Base-by-base conservation (phyloP, 2,329 filamentous ascomycete species). In the Annulohypoxylon truncatum region DNA sequence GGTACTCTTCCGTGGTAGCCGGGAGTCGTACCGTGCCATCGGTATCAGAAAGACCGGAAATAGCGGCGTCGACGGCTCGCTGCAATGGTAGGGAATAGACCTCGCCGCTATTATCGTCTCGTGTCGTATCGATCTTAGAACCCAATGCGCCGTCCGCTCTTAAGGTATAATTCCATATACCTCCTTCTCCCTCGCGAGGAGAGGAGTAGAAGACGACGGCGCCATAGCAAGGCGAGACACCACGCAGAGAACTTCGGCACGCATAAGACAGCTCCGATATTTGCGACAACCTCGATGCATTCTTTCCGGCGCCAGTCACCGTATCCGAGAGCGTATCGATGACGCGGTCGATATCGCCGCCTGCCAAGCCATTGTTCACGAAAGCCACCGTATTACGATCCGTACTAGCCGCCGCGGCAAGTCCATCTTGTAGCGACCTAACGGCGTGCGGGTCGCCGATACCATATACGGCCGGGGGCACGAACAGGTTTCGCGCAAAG, bases 151-250 rank as follows among this genome's bases (percentile, higher is more conserved):
- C 90, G 75, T 97, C 94, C 2, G 89, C 89, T 61, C 92, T 85
- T 24, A 97, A 83, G 0, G 92, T 94, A 75, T 97, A 97, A 78
- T 96, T 96, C 94, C 94, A 97, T 46, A 86, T 78, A 1, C 85
- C 85, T 5, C 84, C 85, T 0, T 77, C 68, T 8, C 92, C 92
- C 79, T 96, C 90, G 1, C 79, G 84, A 0, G 93, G 92, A 4
- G 92, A 96, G 0, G 90, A 90, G 57, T 88, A 83, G 80, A 96
- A 95, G 3, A 91, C 87, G 1, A 91, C 86, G 7, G 91, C 93
- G 15, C 87, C 91, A 74, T 90, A 94, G 77, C 92, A 96, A 0
- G 79, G 81, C 10, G 90, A 91, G 1, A 91, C 89, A 15, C 92
- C 92, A 35, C 87, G 82, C 53, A 92, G 79, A 38, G 83, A 85